Percentiles rank a stretch among this genome's conserved stretches.
phyloP scores from a whole-genome alignment of 495 filamentous ascomycete species.

The Talaromyces stipitatus region DNA sequence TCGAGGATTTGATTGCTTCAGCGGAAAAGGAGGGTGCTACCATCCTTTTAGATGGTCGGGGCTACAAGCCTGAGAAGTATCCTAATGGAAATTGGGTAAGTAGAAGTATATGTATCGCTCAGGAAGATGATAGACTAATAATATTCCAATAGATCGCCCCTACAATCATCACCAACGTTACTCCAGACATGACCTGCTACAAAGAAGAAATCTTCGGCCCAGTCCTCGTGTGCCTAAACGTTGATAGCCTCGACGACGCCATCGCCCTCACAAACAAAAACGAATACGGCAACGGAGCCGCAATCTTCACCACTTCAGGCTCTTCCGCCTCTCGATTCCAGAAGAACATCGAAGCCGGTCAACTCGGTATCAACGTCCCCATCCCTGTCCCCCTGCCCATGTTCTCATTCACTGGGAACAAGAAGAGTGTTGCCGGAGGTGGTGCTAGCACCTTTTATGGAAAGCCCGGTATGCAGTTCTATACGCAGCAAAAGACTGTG shows the following conservation, averaged over 20 bases:
- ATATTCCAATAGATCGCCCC: conserved; percentile 58
- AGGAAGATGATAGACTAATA: too few relatives aligned
- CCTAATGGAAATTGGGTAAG: conserved; percentile 92
- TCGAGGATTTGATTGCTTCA: conserved; percentile 79
- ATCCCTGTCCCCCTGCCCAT: conserved; percentile 87
- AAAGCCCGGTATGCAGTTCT: conserved; percentile 84
- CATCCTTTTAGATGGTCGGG: conserved; percentile 88
- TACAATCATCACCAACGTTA: conserved; percentile 92
- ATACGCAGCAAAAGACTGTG: conserved; percentile 96
- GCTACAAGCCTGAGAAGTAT: conserved; percentile 83
- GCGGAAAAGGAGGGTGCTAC: conserved; percentile 92
- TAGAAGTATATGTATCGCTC: too few relatives aligned
- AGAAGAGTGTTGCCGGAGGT: conserved; percentile 89
- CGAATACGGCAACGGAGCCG: conserved; percentile 64
- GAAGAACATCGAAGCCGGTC: conserved; percentile 53
- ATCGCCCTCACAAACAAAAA: conserved; percentile 59
- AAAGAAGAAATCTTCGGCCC: conserved; percentile 96
- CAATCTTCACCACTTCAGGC: conserved; percentile 60
- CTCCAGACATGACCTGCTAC: conserved; percentile 89
- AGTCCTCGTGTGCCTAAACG: conserved; percentile 79
- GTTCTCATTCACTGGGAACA: conserved; percentile 98
- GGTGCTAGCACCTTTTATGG: conserved; percentile 95
- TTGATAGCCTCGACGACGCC: conserved; percentile 74
- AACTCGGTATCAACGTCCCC: conserved; percentile 57
- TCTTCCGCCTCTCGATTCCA: conserved; percentile 56